Percentiles rank a stretch among this genome's conserved stretches.
Evolutionary conservation across 768 basidiomycete species (phyloP).

Genomic region (Russula virescens): DNA sequence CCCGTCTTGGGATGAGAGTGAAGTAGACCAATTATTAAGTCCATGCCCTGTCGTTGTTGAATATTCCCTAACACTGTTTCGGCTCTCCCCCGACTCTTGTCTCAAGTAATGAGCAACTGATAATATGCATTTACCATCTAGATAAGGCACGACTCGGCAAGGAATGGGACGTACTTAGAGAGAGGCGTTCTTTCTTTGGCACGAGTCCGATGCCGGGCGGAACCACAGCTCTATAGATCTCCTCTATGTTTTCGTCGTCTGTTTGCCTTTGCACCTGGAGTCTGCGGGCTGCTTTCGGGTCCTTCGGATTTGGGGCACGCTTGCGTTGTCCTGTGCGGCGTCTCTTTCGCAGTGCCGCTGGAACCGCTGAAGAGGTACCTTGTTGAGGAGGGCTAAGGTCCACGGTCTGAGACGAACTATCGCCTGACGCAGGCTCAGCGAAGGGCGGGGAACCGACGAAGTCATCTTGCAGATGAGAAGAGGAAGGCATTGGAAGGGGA

Average conservation of each 20-base stretch:
- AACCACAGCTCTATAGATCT: background rate
- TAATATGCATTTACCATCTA: background rate
- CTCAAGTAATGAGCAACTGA: background rate
- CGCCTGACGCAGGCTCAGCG: background rate
- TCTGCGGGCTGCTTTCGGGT: conserved; percentile 6
- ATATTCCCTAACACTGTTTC: too few species aligned
- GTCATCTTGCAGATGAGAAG: background rate
- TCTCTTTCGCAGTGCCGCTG: background rate
- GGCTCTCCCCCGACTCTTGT: too few species aligned
- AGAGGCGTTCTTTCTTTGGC: conserved; percentile 8
- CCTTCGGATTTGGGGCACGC: background rate
- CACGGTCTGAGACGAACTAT: background rate
- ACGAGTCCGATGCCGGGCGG: background rate
- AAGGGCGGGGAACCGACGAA: too few species aligned
- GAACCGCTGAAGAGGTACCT: too few species aligned
- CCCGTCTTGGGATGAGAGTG: too few species aligned
- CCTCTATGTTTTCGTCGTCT: background rate
- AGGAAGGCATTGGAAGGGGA: background rate
- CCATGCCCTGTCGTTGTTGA: too few species aligned
- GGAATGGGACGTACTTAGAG: background rate
- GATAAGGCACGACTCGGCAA: background rate
- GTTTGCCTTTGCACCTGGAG: background rate
- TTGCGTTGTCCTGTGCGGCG: background rate
- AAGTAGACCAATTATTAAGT: too few species aligned
- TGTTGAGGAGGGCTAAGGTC: background rate